phyloP scores from a whole-genome alignment of 139 green algal species.

The Micractinium conductrix region DNA sequence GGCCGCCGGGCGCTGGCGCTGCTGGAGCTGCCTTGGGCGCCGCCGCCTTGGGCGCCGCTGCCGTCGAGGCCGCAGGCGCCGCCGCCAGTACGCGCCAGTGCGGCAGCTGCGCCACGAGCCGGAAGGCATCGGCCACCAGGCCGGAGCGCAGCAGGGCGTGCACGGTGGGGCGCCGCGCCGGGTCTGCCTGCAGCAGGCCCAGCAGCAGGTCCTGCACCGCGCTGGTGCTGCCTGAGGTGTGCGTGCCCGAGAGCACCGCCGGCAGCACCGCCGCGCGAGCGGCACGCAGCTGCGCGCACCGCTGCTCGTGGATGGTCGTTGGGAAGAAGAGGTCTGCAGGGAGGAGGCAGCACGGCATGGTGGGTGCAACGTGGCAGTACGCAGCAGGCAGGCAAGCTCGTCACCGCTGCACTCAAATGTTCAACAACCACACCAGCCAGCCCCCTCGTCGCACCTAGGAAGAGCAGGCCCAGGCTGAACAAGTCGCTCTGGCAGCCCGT shows the following conservation, averaged over 20 bases:
- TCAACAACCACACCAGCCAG: neutral
- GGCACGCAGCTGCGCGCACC: conserved; percentile 15
- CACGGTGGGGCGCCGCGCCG: neutral
- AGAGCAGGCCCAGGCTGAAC: conserved; percentile 69
- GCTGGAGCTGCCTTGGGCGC: neutral
- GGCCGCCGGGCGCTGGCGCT: neutral
- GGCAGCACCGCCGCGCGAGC: conserved; percentile 6
- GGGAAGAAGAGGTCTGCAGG: conserved; percentile 30
- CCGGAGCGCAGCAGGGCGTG: conserved; percentile 24
- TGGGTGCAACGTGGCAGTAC: neutral
- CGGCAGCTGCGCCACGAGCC: neutral
- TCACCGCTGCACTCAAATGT: neutral
- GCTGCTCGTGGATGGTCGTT: conserved; percentile 1
- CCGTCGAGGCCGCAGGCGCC: neutral
- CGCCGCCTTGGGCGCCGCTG: neutral
- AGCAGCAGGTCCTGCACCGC: conserved; percentile 35
- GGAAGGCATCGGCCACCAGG: neutral
- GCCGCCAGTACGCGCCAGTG: conserved; percentile 24
- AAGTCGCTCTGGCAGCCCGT: conserved; percentile 38
- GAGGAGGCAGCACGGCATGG: neutral
- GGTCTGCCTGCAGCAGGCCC: conserved; percentile 39
- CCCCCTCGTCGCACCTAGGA: conserved; percentile 49
- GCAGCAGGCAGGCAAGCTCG: neutral
- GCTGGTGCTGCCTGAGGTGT: neutral
- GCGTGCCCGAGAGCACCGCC: neutral